phyloP scores from a whole-genome alignment of 495 filamentous ascomycete genomes.

The Amphirosellinia nigrospora region DNA sequence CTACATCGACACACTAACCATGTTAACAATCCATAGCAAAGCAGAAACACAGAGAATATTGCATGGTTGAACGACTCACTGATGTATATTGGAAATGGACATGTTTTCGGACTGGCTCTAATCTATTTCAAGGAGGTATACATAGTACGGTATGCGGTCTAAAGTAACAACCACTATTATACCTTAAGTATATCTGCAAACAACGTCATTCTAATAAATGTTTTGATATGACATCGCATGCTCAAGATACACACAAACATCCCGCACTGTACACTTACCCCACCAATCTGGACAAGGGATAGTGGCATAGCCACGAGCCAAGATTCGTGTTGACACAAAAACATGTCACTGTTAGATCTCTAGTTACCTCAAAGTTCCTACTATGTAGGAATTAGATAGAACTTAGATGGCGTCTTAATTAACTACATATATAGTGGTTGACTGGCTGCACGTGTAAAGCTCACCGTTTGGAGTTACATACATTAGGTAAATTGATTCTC shows the following conservation, averaged over 20 bases:
- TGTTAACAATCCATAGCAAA: neutral
- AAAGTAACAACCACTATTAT: too few species aligned
- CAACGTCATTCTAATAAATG: constrained; percentile 24
- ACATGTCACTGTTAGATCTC: constrained; percentile 6
- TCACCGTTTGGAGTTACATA: neutral
- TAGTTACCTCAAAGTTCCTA: neutral
- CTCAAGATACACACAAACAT: neutral
- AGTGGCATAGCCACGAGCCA: constrained; percentile 19
- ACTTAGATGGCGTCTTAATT: too few species aligned
- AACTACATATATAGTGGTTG: too few species aligned
- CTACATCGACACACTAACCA: neutral
- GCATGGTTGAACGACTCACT: neutral
- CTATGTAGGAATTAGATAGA: neutral
- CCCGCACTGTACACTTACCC: constrained; percentile 6
- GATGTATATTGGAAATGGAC: neutral
- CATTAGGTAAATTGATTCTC: neutral
- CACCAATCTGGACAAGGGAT: constrained; percentile 1
- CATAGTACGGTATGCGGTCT: too few species aligned
- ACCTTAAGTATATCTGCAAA: neutral
- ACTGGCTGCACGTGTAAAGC: too few species aligned
- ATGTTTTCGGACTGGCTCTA: neutral
- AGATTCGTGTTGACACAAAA: constrained; percentile 2
- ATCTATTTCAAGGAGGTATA: too few species aligned
- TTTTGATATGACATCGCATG: constrained; percentile 6
- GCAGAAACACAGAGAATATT: neutral